These are phyloP conservation scores for Penicillium longicatenatum DNA, from an alignment of 495 filamentous ascomycete genomes.

Conservation along the genomic window DNA sequence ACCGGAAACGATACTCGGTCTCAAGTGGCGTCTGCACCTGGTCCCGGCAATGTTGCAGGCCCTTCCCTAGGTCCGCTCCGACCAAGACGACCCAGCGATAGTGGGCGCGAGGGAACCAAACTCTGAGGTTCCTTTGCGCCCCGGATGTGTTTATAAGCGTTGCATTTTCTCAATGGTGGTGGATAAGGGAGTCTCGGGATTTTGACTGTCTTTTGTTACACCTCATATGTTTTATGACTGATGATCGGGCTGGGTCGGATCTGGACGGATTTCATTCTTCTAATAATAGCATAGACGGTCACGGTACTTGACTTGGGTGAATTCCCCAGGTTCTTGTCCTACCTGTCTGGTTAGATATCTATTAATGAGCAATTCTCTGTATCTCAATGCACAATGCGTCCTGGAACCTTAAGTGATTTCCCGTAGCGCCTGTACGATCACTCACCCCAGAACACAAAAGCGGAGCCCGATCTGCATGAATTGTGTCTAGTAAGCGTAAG, in stretches of 20 bases:
- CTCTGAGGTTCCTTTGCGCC: constrained; percentile 25
- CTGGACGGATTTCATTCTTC: neutral
- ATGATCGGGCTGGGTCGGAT: constrained; percentile 1
- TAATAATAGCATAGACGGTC: neutral
- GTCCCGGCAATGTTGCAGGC: constrained; percentile 31
- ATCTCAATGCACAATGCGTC: neutral
- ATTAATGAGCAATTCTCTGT: neutral
- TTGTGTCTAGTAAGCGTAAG: no score
- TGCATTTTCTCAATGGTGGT: constrained; percentile 18
- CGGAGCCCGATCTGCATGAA: no score
- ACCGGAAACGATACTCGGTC: constrained; percentile 19
- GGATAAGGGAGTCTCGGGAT: constrained; percentile 6
- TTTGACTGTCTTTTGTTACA: neutral
- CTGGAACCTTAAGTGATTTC: no score
- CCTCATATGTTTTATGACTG: neutral
- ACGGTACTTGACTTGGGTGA: neutral
- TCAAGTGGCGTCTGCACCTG: constrained; percentile 26
- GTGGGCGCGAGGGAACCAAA: constrained; percentile 50
- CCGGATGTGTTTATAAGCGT: constrained; percentile 14
- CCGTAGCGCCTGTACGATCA: no score
- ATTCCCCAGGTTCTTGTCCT: neutral
- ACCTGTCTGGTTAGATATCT: neutral
- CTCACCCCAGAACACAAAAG: no score
- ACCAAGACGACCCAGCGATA: constrained; percentile 44
- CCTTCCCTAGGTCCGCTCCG: constrained; percentile 32